These are phyloP conservation scores for Syzygium syzygioides DNA, from an alignment of 441 rosid genomes.

Conservation along the genomic window DNA sequence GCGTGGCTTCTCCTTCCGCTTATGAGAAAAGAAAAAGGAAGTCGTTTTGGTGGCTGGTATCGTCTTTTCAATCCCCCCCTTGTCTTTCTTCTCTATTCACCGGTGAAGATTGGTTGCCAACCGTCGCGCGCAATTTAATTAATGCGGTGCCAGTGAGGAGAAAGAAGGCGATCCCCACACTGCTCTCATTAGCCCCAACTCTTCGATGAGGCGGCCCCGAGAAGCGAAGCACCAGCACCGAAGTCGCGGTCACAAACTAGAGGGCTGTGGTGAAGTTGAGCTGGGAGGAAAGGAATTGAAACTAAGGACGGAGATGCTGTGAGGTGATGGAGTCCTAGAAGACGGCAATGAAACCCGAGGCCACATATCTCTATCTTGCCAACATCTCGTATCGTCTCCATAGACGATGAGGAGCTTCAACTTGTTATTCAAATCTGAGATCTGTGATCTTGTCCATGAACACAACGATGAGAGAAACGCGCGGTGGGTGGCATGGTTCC, in stretches of 20 bases:
- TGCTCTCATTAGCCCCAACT: neutral
- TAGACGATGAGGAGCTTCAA: neutral
- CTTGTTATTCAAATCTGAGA: neutral
- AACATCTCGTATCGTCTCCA: neutral
- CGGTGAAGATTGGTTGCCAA: neutral
- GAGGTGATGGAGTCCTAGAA: neutral
- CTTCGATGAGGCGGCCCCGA: neutral
- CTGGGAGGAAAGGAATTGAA: neutral
- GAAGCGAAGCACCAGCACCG: neutral
- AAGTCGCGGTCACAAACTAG: neutral
- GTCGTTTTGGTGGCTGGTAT: neutral
- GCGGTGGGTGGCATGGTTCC: neutral
- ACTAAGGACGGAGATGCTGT: neutral
- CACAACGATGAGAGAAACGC: neutral
- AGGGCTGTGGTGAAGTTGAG: neutral
- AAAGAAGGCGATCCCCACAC: neutral
- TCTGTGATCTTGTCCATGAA: neutral
- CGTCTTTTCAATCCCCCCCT: neutral
- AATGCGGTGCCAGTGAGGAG: neutral
- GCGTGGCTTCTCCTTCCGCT: neutral
- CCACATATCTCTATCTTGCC: neutral
- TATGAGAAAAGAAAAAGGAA: no score
- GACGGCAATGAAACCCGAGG: neutral
- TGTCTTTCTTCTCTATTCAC: neutral
- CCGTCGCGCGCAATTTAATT: neutral